A percentile compares a stretch with the other conserved stretches of the same genome.
These are phyloP conservation scores for Akanthomyces dipterigenus DNA, from an alignment of 2,329 filamentous ascomycete species.

Conservation along the genomic window DNA sequence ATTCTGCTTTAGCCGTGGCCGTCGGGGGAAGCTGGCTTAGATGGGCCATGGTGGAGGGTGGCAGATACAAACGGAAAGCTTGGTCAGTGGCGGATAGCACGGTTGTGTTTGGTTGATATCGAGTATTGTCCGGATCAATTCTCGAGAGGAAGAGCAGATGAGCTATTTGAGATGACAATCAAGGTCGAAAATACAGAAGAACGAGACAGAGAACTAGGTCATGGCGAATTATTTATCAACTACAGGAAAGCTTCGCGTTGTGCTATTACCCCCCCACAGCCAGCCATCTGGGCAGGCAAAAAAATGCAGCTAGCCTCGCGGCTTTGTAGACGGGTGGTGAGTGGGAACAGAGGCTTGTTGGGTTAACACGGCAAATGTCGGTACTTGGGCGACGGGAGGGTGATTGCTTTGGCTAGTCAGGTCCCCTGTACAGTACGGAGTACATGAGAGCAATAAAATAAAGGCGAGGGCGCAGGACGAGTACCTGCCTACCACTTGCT, in stretches of 20 bases:
- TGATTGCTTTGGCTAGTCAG: not conserved
- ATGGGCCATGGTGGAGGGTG: not conserved
- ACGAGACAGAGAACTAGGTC: not conserved
- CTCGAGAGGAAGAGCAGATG: not conserved
- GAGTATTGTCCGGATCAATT: not conserved
- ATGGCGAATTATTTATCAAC: conserved; percentile 9
- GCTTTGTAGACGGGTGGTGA: not conserved
- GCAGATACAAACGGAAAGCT: not conserved
- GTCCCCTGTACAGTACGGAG: not conserved
- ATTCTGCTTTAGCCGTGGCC: conserved; percentile 17
- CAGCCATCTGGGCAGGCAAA: conserved; percentile 7
- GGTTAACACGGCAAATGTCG: not conserved
- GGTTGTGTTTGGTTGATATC: not conserved
- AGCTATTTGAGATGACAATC: not conserved
- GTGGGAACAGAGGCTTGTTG: not conserved
- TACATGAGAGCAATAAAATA: not conserved
- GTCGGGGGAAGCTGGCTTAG: not conserved
- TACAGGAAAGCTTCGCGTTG: conserved; percentile 4
- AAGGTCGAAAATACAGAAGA: not conserved
- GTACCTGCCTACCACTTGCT: too few relatives aligned
- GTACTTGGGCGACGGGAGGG: not conserved
- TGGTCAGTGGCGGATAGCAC: not conserved
- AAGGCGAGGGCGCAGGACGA: not conserved
- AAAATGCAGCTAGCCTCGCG: not conserved
- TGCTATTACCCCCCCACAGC: conserved; percentile 4